phyloP scores from a whole-genome alignment of 306 rosid genomes.

The Rosa rugosa region DNA sequence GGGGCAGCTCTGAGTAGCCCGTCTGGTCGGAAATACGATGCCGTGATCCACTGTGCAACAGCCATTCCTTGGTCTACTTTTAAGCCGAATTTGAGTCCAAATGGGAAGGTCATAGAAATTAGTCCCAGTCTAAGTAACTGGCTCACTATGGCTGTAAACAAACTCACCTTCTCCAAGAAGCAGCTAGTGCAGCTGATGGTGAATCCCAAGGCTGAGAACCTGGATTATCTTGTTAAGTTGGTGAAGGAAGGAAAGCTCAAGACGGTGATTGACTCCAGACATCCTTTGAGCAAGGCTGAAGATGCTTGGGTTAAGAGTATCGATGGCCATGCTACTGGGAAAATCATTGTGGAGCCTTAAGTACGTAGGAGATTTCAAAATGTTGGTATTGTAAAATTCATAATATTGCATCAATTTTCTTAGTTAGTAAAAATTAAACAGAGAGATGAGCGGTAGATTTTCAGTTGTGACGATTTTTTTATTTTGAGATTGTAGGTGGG shows the following conservation, averaged over 20 bases:
- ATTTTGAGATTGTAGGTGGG: too few relatives aligned
- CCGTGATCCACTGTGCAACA: conserved; percentile 56
- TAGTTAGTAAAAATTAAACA: too few relatives aligned
- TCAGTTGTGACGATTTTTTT: too few relatives aligned
- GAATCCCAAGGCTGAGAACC: conserved; percentile 40
- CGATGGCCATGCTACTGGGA: conserved; percentile 91
- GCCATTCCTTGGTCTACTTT: conserved; percentile 74
- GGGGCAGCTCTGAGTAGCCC: conserved; percentile 74
- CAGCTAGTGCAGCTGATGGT: conserved; percentile 53
- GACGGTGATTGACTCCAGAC: conserved; percentile 75
- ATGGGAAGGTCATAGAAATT: conserved; percentile 66
- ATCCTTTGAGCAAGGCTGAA: conserved; percentile 53
- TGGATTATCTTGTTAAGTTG: conserved; percentile 57
- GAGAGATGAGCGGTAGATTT: too few relatives aligned
- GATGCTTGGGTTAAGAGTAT: conserved; percentile 72
- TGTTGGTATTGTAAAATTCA: too few relatives aligned
- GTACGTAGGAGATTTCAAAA: too few relatives aligned
- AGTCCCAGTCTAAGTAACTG: conserved; percentile 49
- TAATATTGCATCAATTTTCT: too few relatives aligned
- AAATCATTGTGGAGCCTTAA: conserved; percentile 56
- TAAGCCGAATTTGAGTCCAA: conserved; percentile 56
- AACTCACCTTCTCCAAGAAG: conserved; percentile 69
- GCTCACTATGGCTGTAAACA: conserved; percentile 45
- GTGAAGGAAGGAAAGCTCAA: conserved; percentile 71
- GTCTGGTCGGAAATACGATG: conserved; percentile 68